phyloP scores from a whole-genome alignment of 176 grass and related monocot species.

The Oryza meridionalis region DNA sequence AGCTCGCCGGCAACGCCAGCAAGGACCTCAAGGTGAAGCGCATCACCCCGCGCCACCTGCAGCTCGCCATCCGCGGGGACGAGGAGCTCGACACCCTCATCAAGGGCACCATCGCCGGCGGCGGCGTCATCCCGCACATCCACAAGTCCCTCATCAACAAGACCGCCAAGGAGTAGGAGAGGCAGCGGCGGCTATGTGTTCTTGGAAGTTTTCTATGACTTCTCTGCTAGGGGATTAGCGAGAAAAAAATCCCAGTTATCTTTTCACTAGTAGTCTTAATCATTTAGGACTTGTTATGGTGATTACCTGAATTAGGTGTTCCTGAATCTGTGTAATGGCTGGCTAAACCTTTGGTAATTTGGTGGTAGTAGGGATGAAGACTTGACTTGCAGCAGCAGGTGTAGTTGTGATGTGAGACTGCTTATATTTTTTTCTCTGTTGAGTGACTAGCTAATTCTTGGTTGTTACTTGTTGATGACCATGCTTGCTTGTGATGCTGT shows the following conservation, averaged over 20 bases:
- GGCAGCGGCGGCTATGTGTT: neutral
- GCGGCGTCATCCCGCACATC: slow-evolving; percentile 48
- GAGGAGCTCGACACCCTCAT: slow-evolving; percentile 57
- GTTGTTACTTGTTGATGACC: neutral
- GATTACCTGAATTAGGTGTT: slow-evolving; percentile 22
- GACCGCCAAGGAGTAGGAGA: slow-evolving; percentile 44
- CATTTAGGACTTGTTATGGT: neutral
- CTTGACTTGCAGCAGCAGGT: neutral
- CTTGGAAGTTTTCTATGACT: neutral
- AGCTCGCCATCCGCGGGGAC: slow-evolving; percentile 45
- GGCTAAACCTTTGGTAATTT: neutral
- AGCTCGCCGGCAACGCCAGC: slow-evolving; percentile 46
- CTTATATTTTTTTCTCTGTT: neutral
- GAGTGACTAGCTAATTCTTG: neutral
- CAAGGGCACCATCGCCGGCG: slow-evolving; percentile 52
- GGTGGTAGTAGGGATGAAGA: neutral
- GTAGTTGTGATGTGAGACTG: slow-evolving; percentile 6
- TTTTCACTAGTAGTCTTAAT: neutral
- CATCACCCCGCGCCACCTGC: slow-evolving; percentile 49
- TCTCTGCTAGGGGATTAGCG: neutral
- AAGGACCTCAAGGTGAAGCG: slow-evolving; percentile 58
- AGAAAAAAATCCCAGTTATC: neutral
- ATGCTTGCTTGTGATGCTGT: neutral
- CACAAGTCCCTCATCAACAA: slow-evolving; percentile 62
- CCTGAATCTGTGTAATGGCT: too few species aligned